Base-by-base conservation (phyloP, 2,329 filamentous ascomycete genomes). In the Aspergillus sergii region DNA sequence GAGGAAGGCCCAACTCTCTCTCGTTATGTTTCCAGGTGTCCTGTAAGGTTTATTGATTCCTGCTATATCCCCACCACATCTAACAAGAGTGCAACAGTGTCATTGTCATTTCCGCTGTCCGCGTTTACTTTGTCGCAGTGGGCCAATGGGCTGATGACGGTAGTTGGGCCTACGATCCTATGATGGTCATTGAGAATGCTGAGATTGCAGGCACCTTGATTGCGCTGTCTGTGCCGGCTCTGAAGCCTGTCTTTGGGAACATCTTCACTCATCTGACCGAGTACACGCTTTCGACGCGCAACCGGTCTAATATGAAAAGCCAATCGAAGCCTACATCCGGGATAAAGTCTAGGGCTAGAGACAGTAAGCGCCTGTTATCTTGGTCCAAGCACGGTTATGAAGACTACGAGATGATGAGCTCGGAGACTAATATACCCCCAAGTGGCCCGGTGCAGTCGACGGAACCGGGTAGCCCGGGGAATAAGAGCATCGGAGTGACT, bases 91-190 rank as follows among this genome's bases (percentile, higher is more conserved):
- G 11, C 26, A 3, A n/a, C 53, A 84, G 82, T 11, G 83, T 85
- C 23, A 79, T 85, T 60, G 77, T 76, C 7, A 84, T 85, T 30
- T 85, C 83, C 1, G 75, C 81, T 19, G 70, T 80, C 16, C 81
- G 83, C 5, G 71, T 84, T 26, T 77, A 80, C 32, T 77, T 85
- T 19, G 82, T 85, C 1, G 80, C 83, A 46, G 67, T 74, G 28
- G 82, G 83, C 0, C 82, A 84, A 61, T 73, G 72, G 80, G 73
- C 81, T 32, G 61, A 73, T 2, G 83, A 85, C 67, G 73, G 75
- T 72, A 84, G 82, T 19, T 85, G 84, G 83, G 75, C 76, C 28
- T 85, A 85, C 68, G 80, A 83, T 58, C 80, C 83, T 0, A 79
- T 85, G 75, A 72, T 85, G 4, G 81, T 74, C 3, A 78, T 85